Conservation (phyloP, 1,139 yeast species). For the Entelexis sorbosivorans region DNA sequence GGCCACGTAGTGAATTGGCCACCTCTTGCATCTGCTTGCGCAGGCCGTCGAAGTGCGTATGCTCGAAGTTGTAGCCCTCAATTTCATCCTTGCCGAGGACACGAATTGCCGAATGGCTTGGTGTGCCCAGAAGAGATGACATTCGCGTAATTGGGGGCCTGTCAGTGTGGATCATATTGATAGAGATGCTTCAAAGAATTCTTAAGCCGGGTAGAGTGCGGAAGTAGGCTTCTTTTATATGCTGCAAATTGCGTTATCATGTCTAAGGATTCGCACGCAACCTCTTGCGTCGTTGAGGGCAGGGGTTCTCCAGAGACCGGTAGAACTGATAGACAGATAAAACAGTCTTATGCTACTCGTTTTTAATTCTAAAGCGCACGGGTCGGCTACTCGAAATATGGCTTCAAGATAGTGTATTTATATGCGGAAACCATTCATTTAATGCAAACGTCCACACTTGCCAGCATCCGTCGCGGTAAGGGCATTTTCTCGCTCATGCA, state of each 20-base stretch:
- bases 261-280: background rate
- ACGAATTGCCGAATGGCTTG: constrained; percentile 21
- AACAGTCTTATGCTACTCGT: background rate
- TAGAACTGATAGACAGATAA: background rate
- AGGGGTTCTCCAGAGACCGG: background rate
- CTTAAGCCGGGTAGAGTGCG: background rate
- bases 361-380: background rate
- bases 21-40: constrained; percentile 67
- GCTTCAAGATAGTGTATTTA: constrained; percentile 4
- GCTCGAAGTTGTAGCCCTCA: constrained; percentile 48
- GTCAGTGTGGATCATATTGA: constrained; percentile 3
- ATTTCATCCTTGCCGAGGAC: constrained; percentile 15
- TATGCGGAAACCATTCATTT: constrained; percentile 3
- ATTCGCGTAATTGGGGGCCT: constrained; percentile 13
- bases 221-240: background rate
- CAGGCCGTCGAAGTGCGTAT: constrained; percentile 68
- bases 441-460: background rate
- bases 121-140: constrained; percentile 23
- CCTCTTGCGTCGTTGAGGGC: background rate
- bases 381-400: background rate
- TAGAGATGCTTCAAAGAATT: too few species aligned
- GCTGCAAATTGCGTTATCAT: constrained; percentile 2
- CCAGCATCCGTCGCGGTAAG: background rate
- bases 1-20: constrained; percentile 77
- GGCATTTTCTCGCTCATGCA: constrained; percentile 2